These are phyloP conservation scores for Paracorniculantispora psalliotae DNA, from an alignment of 2,329 filamentous ascomycete species.

Conservation along the genomic window DNA sequence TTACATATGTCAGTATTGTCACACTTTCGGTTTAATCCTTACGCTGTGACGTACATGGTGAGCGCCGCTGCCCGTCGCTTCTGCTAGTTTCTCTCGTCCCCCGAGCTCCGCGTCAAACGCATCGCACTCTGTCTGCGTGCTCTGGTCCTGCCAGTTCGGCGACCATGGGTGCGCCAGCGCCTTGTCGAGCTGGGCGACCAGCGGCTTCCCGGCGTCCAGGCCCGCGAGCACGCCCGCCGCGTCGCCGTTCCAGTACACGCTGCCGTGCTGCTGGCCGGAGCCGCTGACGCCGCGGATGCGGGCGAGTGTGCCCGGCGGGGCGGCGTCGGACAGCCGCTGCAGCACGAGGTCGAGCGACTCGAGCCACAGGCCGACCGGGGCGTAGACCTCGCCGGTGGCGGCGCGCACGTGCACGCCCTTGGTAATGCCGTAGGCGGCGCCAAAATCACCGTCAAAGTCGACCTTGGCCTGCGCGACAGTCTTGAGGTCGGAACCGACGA, in stretches of 20 bases:
- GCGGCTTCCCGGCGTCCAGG: slow-evolving; percentile 54
- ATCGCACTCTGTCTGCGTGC: slow-evolving; percentile 88
- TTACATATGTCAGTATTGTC: slow-evolving; percentile 14
- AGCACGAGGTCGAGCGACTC: slow-evolving; percentile 88
- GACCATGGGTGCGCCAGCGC: slow-evolving; percentile 82
- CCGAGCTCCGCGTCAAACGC: slow-evolving; percentile 73
- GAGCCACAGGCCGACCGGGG: slow-evolving; percentile 90
- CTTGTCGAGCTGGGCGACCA: slow-evolving; percentile 66
- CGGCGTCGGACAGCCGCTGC: slow-evolving; percentile 61
- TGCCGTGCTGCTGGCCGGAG: slow-evolving; percentile 95
- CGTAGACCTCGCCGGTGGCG: slow-evolving; percentile 81
- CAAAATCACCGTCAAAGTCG: slow-evolving; percentile 86
- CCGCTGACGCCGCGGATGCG: slow-evolving; percentile 79
- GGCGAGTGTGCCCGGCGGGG: slow-evolving; percentile 62
- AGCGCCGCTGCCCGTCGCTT: slow-evolving; percentile 82
- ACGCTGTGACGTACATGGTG: slow-evolving; percentile 74
- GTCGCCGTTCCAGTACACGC: slow-evolving; percentile 80
- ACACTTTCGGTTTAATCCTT: neutral
- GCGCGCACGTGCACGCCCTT: slow-evolving; percentile 87
- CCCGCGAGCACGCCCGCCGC: slow-evolving; percentile 60
- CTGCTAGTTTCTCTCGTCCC: slow-evolving; percentile 61
- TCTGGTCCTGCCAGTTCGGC: slow-evolving; percentile 97
- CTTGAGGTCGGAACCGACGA: slow-evolving; percentile 76
- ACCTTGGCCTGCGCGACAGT: slow-evolving; percentile 83
- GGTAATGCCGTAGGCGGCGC: slow-evolving; percentile 65